Evolutionary conservation across 2,329 filamentous ascomycete genomes (phyloP).

Genomic region (Cladophialophora bantiana): DNA sequence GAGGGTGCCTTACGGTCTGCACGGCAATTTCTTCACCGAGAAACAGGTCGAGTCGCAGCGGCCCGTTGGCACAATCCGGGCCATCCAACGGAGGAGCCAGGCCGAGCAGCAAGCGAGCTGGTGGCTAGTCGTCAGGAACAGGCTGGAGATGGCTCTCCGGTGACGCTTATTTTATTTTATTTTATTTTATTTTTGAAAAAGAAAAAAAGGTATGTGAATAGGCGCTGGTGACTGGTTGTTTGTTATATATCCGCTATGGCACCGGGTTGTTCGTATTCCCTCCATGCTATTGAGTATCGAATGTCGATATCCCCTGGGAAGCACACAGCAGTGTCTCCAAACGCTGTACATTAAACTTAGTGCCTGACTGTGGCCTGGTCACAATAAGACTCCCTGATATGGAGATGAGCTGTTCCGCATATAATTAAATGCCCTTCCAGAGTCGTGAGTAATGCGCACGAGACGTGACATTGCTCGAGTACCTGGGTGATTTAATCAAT

Average conservation of each 20-base stretch:
- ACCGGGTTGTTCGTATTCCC: neutral
- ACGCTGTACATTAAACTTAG: too few species aligned
- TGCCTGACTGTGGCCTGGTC: too few species aligned
- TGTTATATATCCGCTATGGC: neutral
- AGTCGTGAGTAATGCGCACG: too few species aligned
- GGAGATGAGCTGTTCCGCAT: too few species aligned
- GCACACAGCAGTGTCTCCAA: neutral
- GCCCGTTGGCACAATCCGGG: conserved; percentile 44
- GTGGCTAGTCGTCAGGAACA: conserved; percentile 21
- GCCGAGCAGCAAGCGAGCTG: neutral
- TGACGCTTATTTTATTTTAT: too few species aligned
- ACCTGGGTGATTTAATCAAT: too few species aligned
- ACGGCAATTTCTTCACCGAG: conserved; percentile 67
- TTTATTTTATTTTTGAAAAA: too few species aligned
- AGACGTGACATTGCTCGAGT: too few species aligned
- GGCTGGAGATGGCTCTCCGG: conserved; percentile 20
- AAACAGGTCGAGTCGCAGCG: conserved; percentile 60
- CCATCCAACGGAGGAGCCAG: conserved; percentile 27
- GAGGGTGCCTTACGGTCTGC: conserved; percentile 73
- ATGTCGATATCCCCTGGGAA: neutral
- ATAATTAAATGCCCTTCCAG: too few species aligned
- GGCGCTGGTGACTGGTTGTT: neutral
- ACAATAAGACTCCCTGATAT: too few species aligned
- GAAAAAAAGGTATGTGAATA: neutral
- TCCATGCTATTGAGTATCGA: neutral